Base-by-base conservation (phyloP, 2,329 filamentous ascomycete genomes). In the Teratosphaeria pseudoeucalypti region DNA sequence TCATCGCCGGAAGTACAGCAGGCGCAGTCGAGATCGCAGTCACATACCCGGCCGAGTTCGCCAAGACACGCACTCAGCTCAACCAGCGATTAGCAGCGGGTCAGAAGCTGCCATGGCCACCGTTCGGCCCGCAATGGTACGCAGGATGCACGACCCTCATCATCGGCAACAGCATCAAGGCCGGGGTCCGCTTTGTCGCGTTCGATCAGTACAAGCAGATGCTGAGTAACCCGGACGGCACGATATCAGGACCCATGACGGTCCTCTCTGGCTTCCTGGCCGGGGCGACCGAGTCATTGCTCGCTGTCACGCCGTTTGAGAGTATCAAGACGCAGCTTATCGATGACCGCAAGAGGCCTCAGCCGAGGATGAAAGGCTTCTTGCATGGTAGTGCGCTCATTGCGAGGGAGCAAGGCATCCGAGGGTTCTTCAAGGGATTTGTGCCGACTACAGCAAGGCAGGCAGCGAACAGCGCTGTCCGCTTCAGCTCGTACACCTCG, bases 321-420 rank as follows among this genome's bases (percentile, higher is more conserved):
- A 95, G 90, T 70, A 96, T 99, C 76, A 99, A 99, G 81, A 99
- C 94, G 56, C 95, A 95, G 67, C 79, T 99, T 82, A 97, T 99
- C 71, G 94, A 99, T 72, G 94, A 99, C 75, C 88, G 89, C 68
- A 99, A 99, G 78, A 82, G 83, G 3, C 80, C 84, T 32, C 89
- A 90, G 43, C 94, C 94, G 37, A 86, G 92, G 16, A 87, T 99
- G 85, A 84, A 86, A 62, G 94, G 94, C 29, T 96, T 99, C 77
- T 78, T 97, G 19, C 89, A 97, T 73, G 94, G 92, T 56, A 88
- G 91, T 14, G 85, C 84, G 57, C 82, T 97, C 61, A 97, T 99
- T 63, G 87, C 86, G 47, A 85, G 88, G 63, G 94, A 99, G 73
- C 86, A 92, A 68, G 94, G 94, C 27, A 72, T 96, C 43, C 83